Evolutionary conservation across 345 rosid genomes (phyloP), one percentile per base, ranked within the genome.

Genomic region (Cardamine resedifolia): DNA sequence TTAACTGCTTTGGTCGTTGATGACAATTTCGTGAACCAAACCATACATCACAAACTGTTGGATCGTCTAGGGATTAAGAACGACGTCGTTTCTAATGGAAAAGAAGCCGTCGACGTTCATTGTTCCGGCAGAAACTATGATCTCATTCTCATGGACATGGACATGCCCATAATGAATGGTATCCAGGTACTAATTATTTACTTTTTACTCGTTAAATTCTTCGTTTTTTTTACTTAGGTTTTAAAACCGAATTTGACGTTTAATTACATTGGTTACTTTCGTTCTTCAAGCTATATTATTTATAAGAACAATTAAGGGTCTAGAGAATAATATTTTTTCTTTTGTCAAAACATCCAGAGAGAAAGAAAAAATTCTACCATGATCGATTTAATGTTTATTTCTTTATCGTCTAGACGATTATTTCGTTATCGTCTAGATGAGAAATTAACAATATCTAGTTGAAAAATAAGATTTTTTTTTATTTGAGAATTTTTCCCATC

Each of bases 91-190:
- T 50, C 2, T 1, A 87, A 90, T 11, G 98, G 98, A 7, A 81
- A 88, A 68, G 90, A 90, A 75, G 97, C 97, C 1, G 80, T 92
- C 2, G 96, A 87, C 7, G 74, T 79, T 21, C 86, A 88, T 59
- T 77, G 64, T 26, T 79, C 89, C 0, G 97, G 97, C 11, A 78
- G 72, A 53, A 68, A 31, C 27, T 92, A 90, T 62, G 89, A 92
- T 70, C 84, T 92, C 50, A 90, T 92, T 64, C 79, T 92, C 44
- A 92, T 92, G 98, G 98, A 92, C 49, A 78, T 78, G 83, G 97
- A 92, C 24, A 93, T 93, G 98, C 98, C 97, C 6, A 10, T 88
- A 72, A 86, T 90, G 96, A 84, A 90, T 45, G 98, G 97, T 70
- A 76, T 87, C 38, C 81, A 87, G 96, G 98, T 90, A 82, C 18